Evolutionary conservation across 1,284 basidiomycete genomes (phyloP).

Genomic region (Irpex lacteus): DNA sequence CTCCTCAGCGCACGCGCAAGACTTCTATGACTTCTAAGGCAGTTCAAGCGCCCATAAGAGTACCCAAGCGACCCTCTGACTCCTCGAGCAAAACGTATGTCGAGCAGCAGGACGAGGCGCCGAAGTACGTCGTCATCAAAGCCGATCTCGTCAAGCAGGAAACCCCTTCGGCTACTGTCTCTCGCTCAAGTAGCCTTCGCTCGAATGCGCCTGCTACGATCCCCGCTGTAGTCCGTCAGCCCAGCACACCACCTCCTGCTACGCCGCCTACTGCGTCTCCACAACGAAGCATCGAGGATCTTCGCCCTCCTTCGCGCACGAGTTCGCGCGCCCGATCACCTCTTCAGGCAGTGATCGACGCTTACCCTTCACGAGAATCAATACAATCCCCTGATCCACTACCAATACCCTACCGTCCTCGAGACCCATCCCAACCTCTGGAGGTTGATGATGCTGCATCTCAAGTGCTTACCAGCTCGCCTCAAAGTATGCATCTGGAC

Average conservation of each 20-base stretch:
- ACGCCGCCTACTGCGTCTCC: constrained; percentile 4
- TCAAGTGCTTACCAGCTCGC: constrained; percentile 12
- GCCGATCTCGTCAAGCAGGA: neutral
- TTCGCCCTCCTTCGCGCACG: constrained; percentile 9
- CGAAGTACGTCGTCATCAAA: neutral
- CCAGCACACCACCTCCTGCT: neutral
- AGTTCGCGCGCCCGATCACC: constrained; percentile 3
- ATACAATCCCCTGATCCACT: constrained; percentile 34
- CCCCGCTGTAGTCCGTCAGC: constrained; percentile 5
- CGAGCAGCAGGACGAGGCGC: neutral
- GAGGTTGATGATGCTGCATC: neutral
- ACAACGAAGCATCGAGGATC: constrained; percentile 2
- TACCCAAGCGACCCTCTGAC: constrained; percentile 16
- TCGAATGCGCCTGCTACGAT: neutral
- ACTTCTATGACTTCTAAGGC: neutral
- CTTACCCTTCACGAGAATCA: constrained; percentile 17
- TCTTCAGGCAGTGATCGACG: neutral
- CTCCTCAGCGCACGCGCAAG: neutral
- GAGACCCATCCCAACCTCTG: constrained; percentile 11
- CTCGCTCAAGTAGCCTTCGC: constrained; percentile 3
- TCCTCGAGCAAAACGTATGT: constrained; percentile 12
- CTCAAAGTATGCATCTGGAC: constrained; percentile 8
- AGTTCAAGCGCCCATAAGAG: constrained; percentile 1
- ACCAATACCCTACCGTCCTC: constrained; percentile 33
- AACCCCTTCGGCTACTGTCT: constrained; percentile 1